Evolutionary conservation across 108 stramenopile species (phyloP), one percentile per base, ranked within the genome.

Genomic region (Aurantiochytrium sp.): DNA sequence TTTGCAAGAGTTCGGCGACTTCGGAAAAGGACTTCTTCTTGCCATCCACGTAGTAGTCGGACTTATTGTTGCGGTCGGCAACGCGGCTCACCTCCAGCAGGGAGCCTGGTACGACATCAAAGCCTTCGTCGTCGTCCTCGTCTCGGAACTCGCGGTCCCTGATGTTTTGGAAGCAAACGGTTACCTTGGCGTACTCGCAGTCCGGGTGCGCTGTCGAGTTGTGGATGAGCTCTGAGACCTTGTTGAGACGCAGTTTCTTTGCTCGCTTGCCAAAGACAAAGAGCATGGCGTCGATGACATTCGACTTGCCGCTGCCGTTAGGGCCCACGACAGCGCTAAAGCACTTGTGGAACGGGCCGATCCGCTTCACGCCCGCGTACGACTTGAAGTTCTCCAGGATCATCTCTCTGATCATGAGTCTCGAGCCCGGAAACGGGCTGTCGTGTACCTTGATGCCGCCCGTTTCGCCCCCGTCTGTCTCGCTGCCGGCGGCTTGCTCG

Each of bases 241-340:
- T 98, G 92, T 97, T 98, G 25, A 98, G 94, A 25, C 99, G 96
- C 5, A 99, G 94, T 91, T 99, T 97, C 90, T 98, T 98, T 57
- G 99, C 99, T 5, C 97, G 94, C 92, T 98, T 98, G 8, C 99
- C 99, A 91, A 99, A 99, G 28, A 98, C 99, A 92, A 99, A 99
- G 44, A 99, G 96, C 97, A 99, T 97, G 91, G 99, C 99, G 91
- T 99, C 99, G 73, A 99, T 98, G 59, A 98, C 97, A 91, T 99
- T 99, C 35, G 96, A 96, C 92, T 99, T 99, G 43, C 99, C 99
- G 28, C 96, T 96, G 16, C 97, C 97, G 89, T 98, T 98, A 21
- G 97, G 97, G 19, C 97, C 97, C 51, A 98, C 98, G 45, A 99
- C 96, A 51, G 96, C 93, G 43, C 96, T 96, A 93, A 99, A 98